Evolutionary conservation across 805 yeast species (phyloP), one percentile per base, ranked within the genome.

Genomic region (Isabelozyma pseudorhagii): DNA sequence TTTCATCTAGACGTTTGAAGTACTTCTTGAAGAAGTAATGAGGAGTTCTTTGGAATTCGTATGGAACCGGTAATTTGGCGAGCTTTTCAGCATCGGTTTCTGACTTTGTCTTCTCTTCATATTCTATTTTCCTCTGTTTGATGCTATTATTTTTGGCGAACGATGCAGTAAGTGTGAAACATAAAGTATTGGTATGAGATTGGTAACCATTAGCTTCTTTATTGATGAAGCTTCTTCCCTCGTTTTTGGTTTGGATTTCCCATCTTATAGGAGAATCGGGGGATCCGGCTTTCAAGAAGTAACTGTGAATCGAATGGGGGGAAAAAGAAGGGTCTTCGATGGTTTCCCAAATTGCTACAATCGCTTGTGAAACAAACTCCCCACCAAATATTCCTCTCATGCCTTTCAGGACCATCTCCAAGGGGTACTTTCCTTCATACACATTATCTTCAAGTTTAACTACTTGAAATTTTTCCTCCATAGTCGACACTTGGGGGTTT

Each of bases 331-430:
- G 44, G 39, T 55, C 66, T 3, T 46, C 46, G 4, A 66, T 56
- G 25, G 66, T 57, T 31, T 53, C 63, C 67, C 67, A 63, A 3
- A 67, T 67, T 0, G 68, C 70, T 25, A 57, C 42, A 17, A 66
- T 44, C n/a, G 56, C 56, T 49, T 64, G 69, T 15, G 57, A 51
- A 10, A 63, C 56, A 38, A 63, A 54, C 49, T 66, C 70, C 3
- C 69, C 70, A 4, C 70, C 70, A 41, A 61, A 66, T 1, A 61
- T 58, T 2, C 70, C 70, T 21, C 70, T 49, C 14, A 56, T 56
- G 1, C 48, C 53, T 13, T 49, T 58, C 28, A 40, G 43, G 38
- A 48, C 56, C n/a, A 62, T 61, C 46, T 60, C 59, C 25, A 61
- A 50, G 2, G 64, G 65, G 46, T 61, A 58, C 42, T 49, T 54